phyloP scores from a whole-genome alignment of 2,329 filamentous ascomycete species.

The Ceratocystis albifundus region DNA sequence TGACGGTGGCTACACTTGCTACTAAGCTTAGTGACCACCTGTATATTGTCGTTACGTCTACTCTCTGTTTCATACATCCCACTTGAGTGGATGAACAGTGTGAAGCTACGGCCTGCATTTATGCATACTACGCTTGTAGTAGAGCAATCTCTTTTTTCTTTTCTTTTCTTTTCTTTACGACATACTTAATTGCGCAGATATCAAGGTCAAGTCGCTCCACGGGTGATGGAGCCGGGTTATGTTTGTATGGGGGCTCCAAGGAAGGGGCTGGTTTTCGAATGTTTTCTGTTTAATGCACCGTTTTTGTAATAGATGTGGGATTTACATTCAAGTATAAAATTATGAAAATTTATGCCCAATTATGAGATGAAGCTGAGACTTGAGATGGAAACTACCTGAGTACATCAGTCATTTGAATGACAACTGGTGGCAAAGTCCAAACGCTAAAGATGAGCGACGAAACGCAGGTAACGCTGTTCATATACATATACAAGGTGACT shows the following conservation, averaged over 20 bases:
- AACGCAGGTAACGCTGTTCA: too few relatives aligned
- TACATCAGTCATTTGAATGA: not conserved
- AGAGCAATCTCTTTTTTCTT: slow-evolving; percentile 17
- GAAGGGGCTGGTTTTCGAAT: slow-evolving; percentile 12
- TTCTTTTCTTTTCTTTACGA: slow-evolving; percentile 16
- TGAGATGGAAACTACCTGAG: not conserved
- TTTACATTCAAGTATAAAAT: slow-evolving; percentile 3
- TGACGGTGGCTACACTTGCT: slow-evolving; percentile 58
- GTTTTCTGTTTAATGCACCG: slow-evolving; percentile 2
- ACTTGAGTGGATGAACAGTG: not conserved
- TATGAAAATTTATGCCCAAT: not conserved
- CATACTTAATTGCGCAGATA: slow-evolving; percentile 16
- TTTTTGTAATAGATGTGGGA: slow-evolving; percentile 16
- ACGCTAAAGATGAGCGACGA: too few relatives aligned
- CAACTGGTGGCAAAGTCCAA: too few relatives aligned
- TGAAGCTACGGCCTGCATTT: slow-evolving; percentile 14
- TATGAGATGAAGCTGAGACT: not conserved
- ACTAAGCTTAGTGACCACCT: slow-evolving; percentile 32
- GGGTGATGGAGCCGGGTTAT: slow-evolving; percentile 18
- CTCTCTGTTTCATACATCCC: slow-evolving; percentile 10
- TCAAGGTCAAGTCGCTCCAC: slow-evolving; percentile 16
- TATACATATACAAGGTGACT: too few relatives aligned
- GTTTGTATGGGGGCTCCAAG: slow-evolving; percentile 18
- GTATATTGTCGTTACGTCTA: not conserved
- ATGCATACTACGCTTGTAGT: slow-evolving; percentile 19